Evolutionary conservation across 1,284 basidiomycete genomes (phyloP), one percentile per base, ranked within the genome.

Genomic region (Irpex lacteus): DNA sequence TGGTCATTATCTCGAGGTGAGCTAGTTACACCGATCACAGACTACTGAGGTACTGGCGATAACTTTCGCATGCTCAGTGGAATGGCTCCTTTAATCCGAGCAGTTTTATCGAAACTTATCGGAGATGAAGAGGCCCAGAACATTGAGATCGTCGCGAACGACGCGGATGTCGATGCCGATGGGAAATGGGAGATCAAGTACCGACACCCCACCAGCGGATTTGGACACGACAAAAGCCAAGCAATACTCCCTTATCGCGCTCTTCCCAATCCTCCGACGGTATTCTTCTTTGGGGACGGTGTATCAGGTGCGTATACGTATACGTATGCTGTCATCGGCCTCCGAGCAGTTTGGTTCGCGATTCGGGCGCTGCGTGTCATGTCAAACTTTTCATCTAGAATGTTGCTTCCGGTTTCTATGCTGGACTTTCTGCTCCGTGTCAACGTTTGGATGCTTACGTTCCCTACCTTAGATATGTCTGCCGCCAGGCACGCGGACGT

Each of bases 221-320:
- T 86, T 71, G 96, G 96, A 1, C 96, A 98, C 74, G 96, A 98
- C 80, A 98, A 98, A 79, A 94, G 91, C 15, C 90, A 90, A 70
- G 91, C 94, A 11, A 97, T 98, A 70, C 80, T 95, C 40, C 95
- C 94, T 0, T 98, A 98, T 79, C 82, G 88, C 21, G 77, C 82
- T 37, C 82, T 96, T 50, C 73, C 82, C 2, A 75, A 87, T 63
- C 87, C 88, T 13, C 96, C 96, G 2, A 90, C 86, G 0, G 80
- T 96, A 15, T 96, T 98, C 78, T 98, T 97, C 85, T 96, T 96
- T 69, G 96, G 96, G 0, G 96, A 98, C 73, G 96, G 96, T 55
- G 96, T 97, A 61, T 94, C 92, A 65, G 92, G 92, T 26, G 26
- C 26, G 26, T 26, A 26, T 26, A 26, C 26, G 26, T 26, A 26